These are phyloP conservation scores for Epichloe glyceriae DNA, from an alignment of 2,329 filamentous ascomycete genomes.

Conservation along the genomic window DNA sequence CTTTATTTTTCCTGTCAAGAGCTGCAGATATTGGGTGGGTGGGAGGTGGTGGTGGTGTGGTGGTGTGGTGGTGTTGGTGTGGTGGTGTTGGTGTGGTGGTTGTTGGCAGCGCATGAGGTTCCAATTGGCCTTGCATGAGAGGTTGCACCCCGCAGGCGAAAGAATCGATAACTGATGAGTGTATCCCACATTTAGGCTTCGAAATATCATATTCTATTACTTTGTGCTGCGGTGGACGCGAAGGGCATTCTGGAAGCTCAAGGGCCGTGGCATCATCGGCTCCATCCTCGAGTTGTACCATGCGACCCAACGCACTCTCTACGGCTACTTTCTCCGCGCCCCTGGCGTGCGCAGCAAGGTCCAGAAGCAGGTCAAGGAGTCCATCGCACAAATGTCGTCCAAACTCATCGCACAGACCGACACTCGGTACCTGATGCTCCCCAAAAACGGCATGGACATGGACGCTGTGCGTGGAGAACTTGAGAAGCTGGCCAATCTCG, in stretches of 20 bases:
- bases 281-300: conserved; percentile 63
- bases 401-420: conserved; percentile 70
- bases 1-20: neutral
- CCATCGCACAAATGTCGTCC: conserved; percentile 64
- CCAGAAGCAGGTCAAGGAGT: conserved; percentile 68
- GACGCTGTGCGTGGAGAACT: conserved; percentile 74
- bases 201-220: conserved; percentile 78
- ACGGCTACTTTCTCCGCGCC: conserved; percentile 72
- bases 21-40: neutral
- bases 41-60: no score
- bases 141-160: neutral
- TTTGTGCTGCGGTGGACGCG: conserved; percentile 78
- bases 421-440: conserved; percentile 61
- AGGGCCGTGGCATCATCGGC: conserved; percentile 77
- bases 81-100: neutral
- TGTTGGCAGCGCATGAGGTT: neutral
- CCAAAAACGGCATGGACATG: conserved; percentile 69
- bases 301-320: conserved; percentile 58
- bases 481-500: conserved; percentile 65
- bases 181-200: conserved; percentile 35
- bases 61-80: neutral
- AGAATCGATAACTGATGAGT: neutral
- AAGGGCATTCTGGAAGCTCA: conserved; percentile 69
- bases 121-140: neutral
- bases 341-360: conserved; percentile 82